A percentile compares a stretch with the other conserved stretches of the same genome.
Evolutionary conservation across 768 basidiomycete species (phyloP).

Genomic region (Collybiopsis confluens): DNA sequence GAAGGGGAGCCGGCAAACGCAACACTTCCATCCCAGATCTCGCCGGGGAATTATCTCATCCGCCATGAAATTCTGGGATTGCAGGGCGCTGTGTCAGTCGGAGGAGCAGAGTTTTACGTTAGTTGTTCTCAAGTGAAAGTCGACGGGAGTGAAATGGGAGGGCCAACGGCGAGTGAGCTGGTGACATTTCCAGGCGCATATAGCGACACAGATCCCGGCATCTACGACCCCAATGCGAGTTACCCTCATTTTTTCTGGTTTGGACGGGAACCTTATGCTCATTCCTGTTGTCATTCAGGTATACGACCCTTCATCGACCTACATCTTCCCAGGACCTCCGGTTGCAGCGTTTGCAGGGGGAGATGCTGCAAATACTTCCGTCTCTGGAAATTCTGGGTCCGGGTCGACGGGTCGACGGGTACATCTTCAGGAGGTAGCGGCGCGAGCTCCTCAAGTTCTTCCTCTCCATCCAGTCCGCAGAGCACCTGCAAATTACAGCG

Average conservation of each 20-base stretch:
- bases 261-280: background rate
- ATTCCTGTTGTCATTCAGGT: conserved; percentile 1
- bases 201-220: conserved; percentile 64
- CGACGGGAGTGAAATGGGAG: conserved; percentile 48
- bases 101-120: conserved; percentile 66
- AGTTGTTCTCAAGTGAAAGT: conserved; percentile 53
- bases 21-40: conserved; percentile 46
- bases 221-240: conserved; percentile 35
- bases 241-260: background rate
- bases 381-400: background rate
- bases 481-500: background rate
- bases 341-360: conserved; percentile 18
- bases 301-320: conserved; percentile 15
- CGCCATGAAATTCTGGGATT: conserved; percentile 80
- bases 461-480: background rate
- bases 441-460: background rate
- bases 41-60: conserved; percentile 69
- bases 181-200: conserved; percentile 75
- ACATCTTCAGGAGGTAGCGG: background rate
- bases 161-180: conserved; percentile 42
- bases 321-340: conserved; percentile 34
- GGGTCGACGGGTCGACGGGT: background rate
- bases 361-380: background rate
- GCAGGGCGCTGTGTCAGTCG: conserved; percentile 47
- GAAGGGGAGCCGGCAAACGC: conserved; percentile 35